Evolutionary conservation across 139 green algal species (phyloP).

Genomic region (Coelastrella sp.): DNA sequence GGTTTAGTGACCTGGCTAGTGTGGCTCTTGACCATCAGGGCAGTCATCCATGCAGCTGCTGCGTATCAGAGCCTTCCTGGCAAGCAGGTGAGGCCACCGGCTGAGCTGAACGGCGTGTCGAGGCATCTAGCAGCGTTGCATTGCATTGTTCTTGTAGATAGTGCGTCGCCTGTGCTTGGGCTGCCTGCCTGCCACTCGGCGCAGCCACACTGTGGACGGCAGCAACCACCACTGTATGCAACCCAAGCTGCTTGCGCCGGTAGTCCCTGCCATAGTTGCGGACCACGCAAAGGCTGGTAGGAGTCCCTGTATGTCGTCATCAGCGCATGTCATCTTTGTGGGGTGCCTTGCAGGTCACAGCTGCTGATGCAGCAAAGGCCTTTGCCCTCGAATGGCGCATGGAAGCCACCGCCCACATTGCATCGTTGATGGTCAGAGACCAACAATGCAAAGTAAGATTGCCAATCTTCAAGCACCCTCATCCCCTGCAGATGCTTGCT

Average conservation of each 20-base stretch:
- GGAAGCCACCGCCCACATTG: constrained; percentile 47
- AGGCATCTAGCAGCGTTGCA: not conserved
- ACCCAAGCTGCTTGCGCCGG: too few relatives aligned
- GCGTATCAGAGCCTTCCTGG: constrained; percentile 1
- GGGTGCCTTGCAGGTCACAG: constrained; percentile 26
- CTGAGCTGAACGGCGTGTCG: not conserved
- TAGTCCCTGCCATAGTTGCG: too few relatives aligned
- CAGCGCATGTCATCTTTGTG: not conserved
- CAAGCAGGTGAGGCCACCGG: constrained; percentile 1
- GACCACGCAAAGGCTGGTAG: not conserved
- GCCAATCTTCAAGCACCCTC: not conserved
- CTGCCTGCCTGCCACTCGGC: not conserved
- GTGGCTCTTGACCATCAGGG: not conserved
- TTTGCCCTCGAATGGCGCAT: constrained; percentile 48
- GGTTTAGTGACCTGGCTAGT: not conserved
- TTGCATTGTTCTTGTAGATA: not conserved
- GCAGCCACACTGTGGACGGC: too few relatives aligned
- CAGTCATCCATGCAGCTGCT: not conserved
- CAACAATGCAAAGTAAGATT: constrained; percentile 42
- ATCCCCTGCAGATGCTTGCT: not conserved
- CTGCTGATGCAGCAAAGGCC: constrained; percentile 41
- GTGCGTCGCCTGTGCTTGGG: not conserved
- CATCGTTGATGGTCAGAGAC: constrained; percentile 42
- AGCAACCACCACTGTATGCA: too few relatives aligned
- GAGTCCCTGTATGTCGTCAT: not conserved